Evolutionary conservation across 2,329 filamentous ascomycete species (phyloP).

Genomic region (Aspergillus versicolor): DNA sequence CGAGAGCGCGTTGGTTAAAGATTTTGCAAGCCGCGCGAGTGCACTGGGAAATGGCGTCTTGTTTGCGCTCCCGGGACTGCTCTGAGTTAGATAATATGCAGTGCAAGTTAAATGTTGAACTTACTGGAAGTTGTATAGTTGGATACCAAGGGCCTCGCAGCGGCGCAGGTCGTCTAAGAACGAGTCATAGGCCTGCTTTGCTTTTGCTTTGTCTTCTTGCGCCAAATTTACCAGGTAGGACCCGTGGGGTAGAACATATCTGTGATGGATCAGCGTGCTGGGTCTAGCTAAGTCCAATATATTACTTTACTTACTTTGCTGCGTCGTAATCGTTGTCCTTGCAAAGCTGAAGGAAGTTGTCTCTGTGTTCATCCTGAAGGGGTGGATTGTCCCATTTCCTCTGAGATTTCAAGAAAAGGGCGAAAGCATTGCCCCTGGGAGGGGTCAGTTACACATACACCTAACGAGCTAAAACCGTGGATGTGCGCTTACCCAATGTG

Average conservation of each 20-base stretch:
- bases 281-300: neutral
- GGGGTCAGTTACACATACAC: neutral
- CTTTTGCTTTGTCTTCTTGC: slow-evolving; percentile 75
- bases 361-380: slow-evolving; percentile 65
- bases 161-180: slow-evolving; percentile 87
- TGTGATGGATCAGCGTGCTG: slow-evolving; percentile 23
- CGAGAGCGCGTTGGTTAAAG: slow-evolving; percentile 78
- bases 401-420: slow-evolving; percentile 93
- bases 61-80: slow-evolving; percentile 73
- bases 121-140: slow-evolving; percentile 92
- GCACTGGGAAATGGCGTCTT: slow-evolving; percentile 67
- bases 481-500: slow-evolving; percentile 62
- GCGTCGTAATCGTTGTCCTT: slow-evolving; percentile 70
- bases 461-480: too few relatives aligned
- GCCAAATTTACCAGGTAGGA: slow-evolving; percentile 97
- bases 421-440: slow-evolving; percentile 79
- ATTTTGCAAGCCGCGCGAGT: slow-evolving; percentile 73
- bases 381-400: slow-evolving; percentile 89
- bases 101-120: slow-evolving; percentile 12
- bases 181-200: slow-evolving; percentile 76
- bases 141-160: slow-evolving; percentile 82
- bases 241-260: slow-evolving; percentile 82
- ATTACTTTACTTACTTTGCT: slow-evolving; percentile 43
- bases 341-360: slow-evolving; percentile 69
- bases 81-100: neutral